Conservation (phyloP, 208 protist species). For the Leishmania gerbilli region DNA sequence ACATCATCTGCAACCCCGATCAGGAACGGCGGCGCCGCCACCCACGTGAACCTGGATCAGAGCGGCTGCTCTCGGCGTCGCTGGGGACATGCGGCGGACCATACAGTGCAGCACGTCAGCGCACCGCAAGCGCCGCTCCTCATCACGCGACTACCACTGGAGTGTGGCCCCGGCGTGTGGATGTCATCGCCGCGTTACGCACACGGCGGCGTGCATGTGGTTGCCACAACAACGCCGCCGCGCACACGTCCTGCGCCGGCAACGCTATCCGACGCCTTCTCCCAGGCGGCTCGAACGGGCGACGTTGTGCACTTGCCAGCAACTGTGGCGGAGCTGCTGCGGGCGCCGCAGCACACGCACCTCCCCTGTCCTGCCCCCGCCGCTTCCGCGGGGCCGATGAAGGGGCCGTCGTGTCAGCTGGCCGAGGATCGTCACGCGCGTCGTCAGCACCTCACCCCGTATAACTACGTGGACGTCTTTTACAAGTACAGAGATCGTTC, state of each 20-base stretch:
- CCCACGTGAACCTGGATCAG: not conserved
- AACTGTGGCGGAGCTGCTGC: slow-evolving; percentile 25
- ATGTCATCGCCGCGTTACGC: slow-evolving; percentile 16
- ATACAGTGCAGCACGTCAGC: not conserved
- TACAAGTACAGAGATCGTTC: slow-evolving; percentile 8
- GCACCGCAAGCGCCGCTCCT: slow-evolving; percentile 26
- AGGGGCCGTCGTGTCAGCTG: not conserved
- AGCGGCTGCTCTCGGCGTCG: slow-evolving; percentile 21
- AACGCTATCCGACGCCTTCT: slow-evolving; percentile 17
- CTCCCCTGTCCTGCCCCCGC: slow-evolving; percentile 2
- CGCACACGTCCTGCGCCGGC: slow-evolving; percentile 1
- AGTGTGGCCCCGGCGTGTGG: slow-evolving; percentile 75
- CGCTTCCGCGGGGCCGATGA: not conserved
- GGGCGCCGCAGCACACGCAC: slow-evolving; percentile 28
- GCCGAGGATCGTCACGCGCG: not conserved
- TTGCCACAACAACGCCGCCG: slow-evolving; percentile 14
- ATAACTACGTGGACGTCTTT: slow-evolving; percentile 30
- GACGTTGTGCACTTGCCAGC: slow-evolving; percentile 36
- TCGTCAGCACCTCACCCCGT: not conserved
- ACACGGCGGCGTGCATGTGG: slow-evolving; percentile 1
- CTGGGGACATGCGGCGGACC: not conserved
- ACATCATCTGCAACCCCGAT: not conserved
- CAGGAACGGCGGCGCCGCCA: not conserved
- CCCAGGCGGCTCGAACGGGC: slow-evolving; percentile 10
- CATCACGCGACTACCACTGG: slow-evolving; percentile 60